Conservation (phyloP, 2,329 filamentous ascomycete genomes). For the Ploettnerulaceae sp. region DNA sequence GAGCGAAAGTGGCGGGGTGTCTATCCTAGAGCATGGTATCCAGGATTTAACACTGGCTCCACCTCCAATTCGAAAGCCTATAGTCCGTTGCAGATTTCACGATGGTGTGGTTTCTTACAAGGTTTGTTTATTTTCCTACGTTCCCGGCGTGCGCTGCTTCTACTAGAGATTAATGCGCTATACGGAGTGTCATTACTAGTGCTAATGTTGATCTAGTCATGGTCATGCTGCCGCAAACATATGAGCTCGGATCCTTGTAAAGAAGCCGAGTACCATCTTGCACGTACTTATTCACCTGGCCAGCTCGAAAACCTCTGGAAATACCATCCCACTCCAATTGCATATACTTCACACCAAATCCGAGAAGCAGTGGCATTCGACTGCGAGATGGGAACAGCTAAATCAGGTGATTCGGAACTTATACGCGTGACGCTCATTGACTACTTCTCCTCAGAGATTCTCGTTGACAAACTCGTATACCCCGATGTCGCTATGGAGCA, state of each 20-base stretch:
- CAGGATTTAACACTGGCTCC: neutral
- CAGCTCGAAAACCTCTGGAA: constrained; percentile 6
- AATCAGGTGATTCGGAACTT: constrained; percentile 43
- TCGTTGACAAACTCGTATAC: constrained; percentile 48
- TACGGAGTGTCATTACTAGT: neutral
- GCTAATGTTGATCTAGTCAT: neutral
- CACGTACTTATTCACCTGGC: neutral
- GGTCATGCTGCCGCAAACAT: constrained; percentile 5
- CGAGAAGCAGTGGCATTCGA: constrained; percentile 42
- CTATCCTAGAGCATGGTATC: neutral
- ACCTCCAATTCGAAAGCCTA: neutral
- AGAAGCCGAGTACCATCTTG: neutral
- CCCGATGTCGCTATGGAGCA: constrained; percentile 44
- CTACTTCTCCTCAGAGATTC: constrained; percentile 44
- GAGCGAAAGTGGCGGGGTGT: neutral
- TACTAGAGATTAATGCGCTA: neutral
- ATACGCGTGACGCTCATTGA: constrained; percentile 49
- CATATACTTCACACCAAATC: neutral
- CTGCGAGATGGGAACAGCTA: constrained; percentile 50
- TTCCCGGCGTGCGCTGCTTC: too few relatives aligned
- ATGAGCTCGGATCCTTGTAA: neutral
- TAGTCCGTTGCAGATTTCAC: constrained; percentile 8
- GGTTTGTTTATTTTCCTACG: neutral
- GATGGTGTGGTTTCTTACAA: constrained; percentile 1
- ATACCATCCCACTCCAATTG: constrained; percentile 3